Evolutionary conservation across 2,329 filamentous ascomycete species (phyloP), one percentile per base, ranked within the genome.

Genomic region (Aspergillus fischeri): DNA sequence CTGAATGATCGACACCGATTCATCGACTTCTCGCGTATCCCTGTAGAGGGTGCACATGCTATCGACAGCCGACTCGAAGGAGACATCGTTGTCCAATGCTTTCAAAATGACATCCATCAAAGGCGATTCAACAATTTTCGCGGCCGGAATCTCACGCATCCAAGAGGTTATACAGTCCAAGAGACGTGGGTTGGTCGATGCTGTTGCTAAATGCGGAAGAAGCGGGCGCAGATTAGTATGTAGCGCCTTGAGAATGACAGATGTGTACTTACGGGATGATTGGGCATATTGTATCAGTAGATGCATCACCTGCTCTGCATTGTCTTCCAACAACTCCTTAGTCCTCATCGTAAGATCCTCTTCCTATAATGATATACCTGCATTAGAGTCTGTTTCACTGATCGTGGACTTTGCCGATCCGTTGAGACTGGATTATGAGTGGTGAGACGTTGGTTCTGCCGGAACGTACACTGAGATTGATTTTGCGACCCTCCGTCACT

Each of bases 401-500:
- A 57, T 51, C 52, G 56, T 42, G 42, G 25, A 51, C 28, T 44
- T 29, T 28, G 58, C 69, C 63, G 64, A 65, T 71, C 71, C 67
- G 69, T 66, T 69, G 71, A 64, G 65, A 70, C 29, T 67, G 72
- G 68, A 68, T 65, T 77, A 75, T 80, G 80, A 49, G 62, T 74
- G 73, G 70, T 63, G 58, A 60, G 55, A 47, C 58, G 53, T 21
- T 60, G 57, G 52, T 49, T 57, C 45, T 57, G 81, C 80, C 21
- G 88, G 86, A 84, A 93, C 91, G 81, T 94, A 96, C 92, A 86
- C 91, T 92, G 79, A 99, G 84, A 83, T 92, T 96, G 83, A 99
- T 97, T 81, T 97, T 99, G 79, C 94, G 91, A 79, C 94, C 94
- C 83, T 99, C 93, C 67, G 91, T 97, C 72, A 99, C 94, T 83